A percentile compares a stretch with the other conserved stretches of the same genome.
phyloP scores from a whole-genome alignment of 768 basidiomycete species.

The Punctularia strigosozonata region DNA sequence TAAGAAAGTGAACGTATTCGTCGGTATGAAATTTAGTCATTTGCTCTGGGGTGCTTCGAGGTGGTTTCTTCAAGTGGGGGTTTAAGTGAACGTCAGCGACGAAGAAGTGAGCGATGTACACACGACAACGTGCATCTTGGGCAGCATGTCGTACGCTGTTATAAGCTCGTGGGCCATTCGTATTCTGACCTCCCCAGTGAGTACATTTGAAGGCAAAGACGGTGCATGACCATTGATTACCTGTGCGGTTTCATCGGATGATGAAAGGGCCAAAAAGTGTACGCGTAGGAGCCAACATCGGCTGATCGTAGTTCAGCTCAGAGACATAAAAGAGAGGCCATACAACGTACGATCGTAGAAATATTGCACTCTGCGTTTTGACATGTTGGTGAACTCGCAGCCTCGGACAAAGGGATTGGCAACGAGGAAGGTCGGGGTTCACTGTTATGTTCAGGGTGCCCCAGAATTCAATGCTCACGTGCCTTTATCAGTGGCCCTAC shows the following conservation, averaged over 20 bases:
- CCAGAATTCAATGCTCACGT: no score
- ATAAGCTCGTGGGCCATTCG: slow-evolving; percentile 89
- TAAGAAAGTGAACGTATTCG: slow-evolving; percentile 92
- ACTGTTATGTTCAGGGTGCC: no score
- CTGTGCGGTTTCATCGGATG: slow-evolving; percentile 97
- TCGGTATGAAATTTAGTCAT: slow-evolving; percentile 98
- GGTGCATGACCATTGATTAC: no score
- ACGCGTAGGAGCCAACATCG: slow-evolving; percentile 68
- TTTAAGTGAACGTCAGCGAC: no score
- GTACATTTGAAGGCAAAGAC: no score
- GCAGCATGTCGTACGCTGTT: slow-evolving; percentile 84
- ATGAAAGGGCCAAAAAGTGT: slow-evolving; percentile 73
- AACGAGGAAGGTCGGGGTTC: no score
- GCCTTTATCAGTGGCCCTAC: no score
- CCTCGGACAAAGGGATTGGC: no score
- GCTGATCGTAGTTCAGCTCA: slow-evolving; percentile 22
- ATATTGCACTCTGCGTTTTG: slow-evolving; percentile 65
- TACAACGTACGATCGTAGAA: slow-evolving; percentile 60
- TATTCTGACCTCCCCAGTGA: no score
- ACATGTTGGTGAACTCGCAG: no score
- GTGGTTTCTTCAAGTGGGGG: slow-evolving; percentile 59
- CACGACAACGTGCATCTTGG: slow-evolving; percentile 87
- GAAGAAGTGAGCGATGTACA: slow-evolving; percentile 16
- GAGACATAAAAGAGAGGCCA: not conserved
- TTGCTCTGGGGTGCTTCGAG: slow-evolving; percentile 49